phyloP scores from a whole-genome alignment of 2,329 filamentous ascomycete genomes.

The Moelleriella libera region DNA sequence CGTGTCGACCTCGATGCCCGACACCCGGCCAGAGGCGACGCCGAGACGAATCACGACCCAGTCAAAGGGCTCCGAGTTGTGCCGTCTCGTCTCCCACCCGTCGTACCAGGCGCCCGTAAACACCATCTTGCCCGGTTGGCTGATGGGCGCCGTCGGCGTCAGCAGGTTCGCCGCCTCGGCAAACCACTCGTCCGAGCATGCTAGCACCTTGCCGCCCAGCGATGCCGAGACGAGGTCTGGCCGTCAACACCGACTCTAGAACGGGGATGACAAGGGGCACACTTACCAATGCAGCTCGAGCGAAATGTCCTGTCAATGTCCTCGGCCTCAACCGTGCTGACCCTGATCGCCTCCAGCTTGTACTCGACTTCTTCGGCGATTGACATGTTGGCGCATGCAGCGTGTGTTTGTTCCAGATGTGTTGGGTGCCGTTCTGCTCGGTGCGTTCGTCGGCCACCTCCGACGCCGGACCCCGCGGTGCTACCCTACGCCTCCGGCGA shows the following conservation, averaged over 20 bases:
- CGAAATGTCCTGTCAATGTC: slow-evolving; percentile 49
- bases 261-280: slow-evolving; percentile 3
- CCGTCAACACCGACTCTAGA: background rate
- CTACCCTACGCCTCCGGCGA: background rate
- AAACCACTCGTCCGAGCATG: slow-evolving; percentile 56
- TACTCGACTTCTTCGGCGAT: slow-evolving; percentile 35
- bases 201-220: slow-evolving; percentile 49
- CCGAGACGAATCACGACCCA: slow-evolving; percentile 54
- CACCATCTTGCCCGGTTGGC: slow-evolving; percentile 53
- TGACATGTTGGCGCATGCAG: slow-evolving; percentile 12
- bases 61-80: slow-evolving; percentile 51
- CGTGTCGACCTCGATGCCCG: slow-evolving; percentile 68
- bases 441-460: background rate
- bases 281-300: slow-evolving; percentile 45
- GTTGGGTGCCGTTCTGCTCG: background rate
- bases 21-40: slow-evolving; percentile 56
- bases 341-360: slow-evolving; percentile 39
- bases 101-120: slow-evolving; percentile 58
- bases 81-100: slow-evolving; percentile 54
- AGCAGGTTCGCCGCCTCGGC: slow-evolving; percentile 50
- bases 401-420: too few relatives aligned
- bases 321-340: slow-evolving; percentile 31
- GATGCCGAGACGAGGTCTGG: slow-evolving; percentile 46
- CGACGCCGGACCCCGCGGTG: background rate
- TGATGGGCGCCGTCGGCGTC: slow-evolving; percentile 48